Percentiles rank a stretch among this genome's conserved stretches.
phyloP scores from a whole-genome alignment of 2,329 filamentous ascomycete species.

The Dothidotthia symphoricarpi region DNA sequence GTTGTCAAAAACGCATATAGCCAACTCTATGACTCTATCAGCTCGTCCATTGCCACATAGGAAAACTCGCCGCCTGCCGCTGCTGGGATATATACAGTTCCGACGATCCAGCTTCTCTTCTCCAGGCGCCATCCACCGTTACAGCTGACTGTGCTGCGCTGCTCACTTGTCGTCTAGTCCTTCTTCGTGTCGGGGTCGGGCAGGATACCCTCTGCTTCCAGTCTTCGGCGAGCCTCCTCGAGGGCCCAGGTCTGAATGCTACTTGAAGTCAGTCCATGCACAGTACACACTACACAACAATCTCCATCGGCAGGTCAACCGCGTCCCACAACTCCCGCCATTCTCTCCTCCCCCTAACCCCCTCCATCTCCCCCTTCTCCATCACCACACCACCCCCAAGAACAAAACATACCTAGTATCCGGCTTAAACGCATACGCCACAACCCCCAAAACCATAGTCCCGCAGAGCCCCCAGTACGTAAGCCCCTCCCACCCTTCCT shows the following conservation, averaged over 20 bases:
- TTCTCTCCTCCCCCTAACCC: not conserved
- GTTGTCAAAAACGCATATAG: too few species aligned
- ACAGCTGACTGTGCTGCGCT: too few species aligned
- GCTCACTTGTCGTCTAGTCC: constrained; percentile 16
- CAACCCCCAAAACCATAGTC: constrained; percentile 6
- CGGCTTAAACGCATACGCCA: constrained; percentile 83
- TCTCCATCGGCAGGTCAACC: too few species aligned
- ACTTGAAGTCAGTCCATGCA: too few species aligned
- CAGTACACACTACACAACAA: too few species aligned
- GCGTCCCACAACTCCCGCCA: not conserved
- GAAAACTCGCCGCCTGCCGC: too few species aligned
- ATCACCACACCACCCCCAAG: constrained; percentile 1
- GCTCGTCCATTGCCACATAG: too few species aligned
- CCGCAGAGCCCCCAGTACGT: constrained; percentile 85
- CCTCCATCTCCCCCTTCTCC: not conserved
- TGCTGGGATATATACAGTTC: too few species aligned
- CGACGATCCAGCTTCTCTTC: too few species aligned
- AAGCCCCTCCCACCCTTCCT: constrained; percentile 92
- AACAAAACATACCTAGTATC: constrained; percentile 86
- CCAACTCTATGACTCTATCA: too few species aligned
- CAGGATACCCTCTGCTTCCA: constrained; percentile 94
- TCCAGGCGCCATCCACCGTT: too few species aligned
- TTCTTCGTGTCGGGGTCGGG: constrained; percentile 68
- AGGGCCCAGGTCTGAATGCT: constrained; percentile 99
- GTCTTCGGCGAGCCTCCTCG: constrained; percentile 89